Evolutionary conservation across 805 yeast species (phyloP).

Genomic region (Tetrapisispora iriomotensis): DNA sequence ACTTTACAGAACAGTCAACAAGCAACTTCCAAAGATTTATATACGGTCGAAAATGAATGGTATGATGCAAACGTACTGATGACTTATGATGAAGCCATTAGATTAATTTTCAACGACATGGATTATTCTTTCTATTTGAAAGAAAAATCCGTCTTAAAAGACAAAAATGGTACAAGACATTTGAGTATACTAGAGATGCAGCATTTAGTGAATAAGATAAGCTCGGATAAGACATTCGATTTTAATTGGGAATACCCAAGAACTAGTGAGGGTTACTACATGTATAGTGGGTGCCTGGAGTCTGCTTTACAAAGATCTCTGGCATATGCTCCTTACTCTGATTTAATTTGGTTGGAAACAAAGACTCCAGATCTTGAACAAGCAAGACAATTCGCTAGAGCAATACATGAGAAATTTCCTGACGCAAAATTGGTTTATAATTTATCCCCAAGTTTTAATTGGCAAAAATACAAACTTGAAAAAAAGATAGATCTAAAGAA

Average conservation of each 20-base stretch:
- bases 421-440: conserved; percentile 50
- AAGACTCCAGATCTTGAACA: conserved; percentile 46
- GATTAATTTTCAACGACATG: conserved; percentile 12
- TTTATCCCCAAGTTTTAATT: conserved; percentile 51
- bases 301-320: conserved; percentile 46
- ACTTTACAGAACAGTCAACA: conserved; percentile 34
- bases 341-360: conserved; percentile 53
- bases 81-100: conserved; percentile 45
- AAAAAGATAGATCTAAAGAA: conserved; percentile 35
- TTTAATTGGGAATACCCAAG: conserved; percentile 56
- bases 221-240: conserved; percentile 29
- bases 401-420: conserved; percentile 40
- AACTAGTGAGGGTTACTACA: conserved; percentile 48
- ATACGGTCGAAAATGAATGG: conserved; percentile 39
- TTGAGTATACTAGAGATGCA: conserved; percentile 17
- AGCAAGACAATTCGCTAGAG: conserved; percentile 39
- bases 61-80: conserved; percentile 31
- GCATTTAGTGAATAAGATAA: conserved; percentile 17
- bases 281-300: conserved; percentile 40
- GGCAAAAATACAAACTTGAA: conserved; percentile 46
- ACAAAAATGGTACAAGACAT: conserved; percentile 19
- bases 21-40: conserved; percentile 21
- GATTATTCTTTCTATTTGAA: conserved; percentile 22
- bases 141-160: conserved; percentile 10
- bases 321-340: conserved; percentile 37